Evolutionary conservation across 148 eudicot genomes (phyloP).

Genomic region (Persicaria maculosa): DNA sequence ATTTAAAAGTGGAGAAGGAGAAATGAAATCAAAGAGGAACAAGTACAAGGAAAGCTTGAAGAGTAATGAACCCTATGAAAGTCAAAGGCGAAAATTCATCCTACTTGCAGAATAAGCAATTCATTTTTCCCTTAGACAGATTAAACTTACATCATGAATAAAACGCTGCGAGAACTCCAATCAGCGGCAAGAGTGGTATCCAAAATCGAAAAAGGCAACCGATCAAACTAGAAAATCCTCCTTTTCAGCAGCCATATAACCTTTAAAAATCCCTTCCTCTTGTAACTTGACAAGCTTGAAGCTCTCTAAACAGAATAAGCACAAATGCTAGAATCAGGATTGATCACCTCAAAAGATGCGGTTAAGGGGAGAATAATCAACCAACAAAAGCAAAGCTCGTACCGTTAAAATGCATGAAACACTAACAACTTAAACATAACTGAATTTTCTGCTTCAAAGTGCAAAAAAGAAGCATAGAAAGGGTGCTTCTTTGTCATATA

Average conservation of each 20-base stretch:
- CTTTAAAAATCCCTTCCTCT: background rate
- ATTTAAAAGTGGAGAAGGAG: no score
- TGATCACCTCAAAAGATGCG: background rate
- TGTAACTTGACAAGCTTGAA: background rate
- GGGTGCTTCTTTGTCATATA: background rate
- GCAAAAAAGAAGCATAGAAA: background rate
- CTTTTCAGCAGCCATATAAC: background rate
- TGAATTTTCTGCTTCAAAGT: background rate
- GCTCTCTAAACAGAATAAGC: background rate
- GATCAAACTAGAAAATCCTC: no score
- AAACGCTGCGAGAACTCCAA: no score
- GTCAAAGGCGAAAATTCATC: no score
- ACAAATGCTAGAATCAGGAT: constrained; percentile 3
- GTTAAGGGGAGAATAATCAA: background rate
- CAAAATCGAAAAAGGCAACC: no score
- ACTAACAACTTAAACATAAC: background rate
- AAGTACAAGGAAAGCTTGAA: no score
- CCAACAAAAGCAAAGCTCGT: background rate
- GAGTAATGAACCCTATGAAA: no score
- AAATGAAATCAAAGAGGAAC: no score
- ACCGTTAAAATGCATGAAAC: background rate
- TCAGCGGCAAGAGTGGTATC: no score
- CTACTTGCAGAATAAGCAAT: no score
- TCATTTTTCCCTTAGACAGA: no score
- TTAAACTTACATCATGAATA: no score